These are phyloP conservation scores for Aphanoascus verrucosus DNA, from an alignment of 2,329 filamentous ascomycete genomes.

Conservation along the genomic window DNA sequence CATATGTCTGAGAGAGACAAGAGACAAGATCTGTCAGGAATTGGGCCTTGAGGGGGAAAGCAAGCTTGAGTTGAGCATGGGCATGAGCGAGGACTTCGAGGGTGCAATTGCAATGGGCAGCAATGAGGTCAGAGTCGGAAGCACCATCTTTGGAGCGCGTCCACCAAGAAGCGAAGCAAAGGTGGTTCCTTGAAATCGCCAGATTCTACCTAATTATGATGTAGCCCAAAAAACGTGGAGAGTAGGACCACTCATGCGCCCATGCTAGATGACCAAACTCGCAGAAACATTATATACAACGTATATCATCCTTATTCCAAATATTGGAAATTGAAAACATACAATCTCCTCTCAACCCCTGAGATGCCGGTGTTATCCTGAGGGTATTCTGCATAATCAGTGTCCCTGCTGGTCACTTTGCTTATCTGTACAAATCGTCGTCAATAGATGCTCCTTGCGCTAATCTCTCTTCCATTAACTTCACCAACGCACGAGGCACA, in stretches of 20 bases:
- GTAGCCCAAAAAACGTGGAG: neutral
- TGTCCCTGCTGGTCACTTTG: neutral
- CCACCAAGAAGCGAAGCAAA: constrained; percentile 70
- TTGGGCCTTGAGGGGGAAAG: constrained; percentile 41
- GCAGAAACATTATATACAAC: constrained; percentile 10
- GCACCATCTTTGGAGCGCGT: constrained; percentile 81
- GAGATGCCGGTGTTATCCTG: constrained; percentile 2
- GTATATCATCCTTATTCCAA: constrained; percentile 8
- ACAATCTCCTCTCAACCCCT: neutral
- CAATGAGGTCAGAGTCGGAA: constrained; percentile 81
- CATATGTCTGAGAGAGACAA: constrained; percentile 52
- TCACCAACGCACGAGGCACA: constrained; percentile 68
- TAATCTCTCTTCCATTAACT: constrained; percentile 77
- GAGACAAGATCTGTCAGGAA: constrained; percentile 57
- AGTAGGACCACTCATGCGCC: neutral
- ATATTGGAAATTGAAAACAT: neutral
- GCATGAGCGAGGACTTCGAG: constrained; percentile 96
- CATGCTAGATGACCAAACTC: neutral
- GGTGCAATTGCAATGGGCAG: constrained; percentile 75
- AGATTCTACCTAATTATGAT: constrained; percentile 17
- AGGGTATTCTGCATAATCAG: neutral
- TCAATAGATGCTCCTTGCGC: constrained; percentile 38
- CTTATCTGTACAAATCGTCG: constrained; percentile 5
- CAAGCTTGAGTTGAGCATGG: constrained; percentile 84
- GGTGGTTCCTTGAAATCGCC: constrained; percentile 32